Base-by-base conservation (phyloP, 2,329 filamentous ascomycete species). In the Penicillium fuscoglaucum region DNA sequence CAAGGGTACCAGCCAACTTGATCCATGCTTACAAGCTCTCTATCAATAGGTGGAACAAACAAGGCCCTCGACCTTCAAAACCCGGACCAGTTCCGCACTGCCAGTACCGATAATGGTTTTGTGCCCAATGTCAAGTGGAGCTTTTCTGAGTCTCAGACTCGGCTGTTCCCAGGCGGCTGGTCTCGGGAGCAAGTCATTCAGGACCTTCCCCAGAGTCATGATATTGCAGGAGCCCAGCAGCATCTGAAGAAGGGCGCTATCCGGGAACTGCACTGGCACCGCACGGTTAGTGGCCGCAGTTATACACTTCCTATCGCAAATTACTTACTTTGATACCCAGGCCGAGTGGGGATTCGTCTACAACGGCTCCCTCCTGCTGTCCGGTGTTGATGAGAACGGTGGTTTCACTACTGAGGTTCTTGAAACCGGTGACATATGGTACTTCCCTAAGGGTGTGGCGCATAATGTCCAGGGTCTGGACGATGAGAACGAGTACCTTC, bases 81-180 rank as follows among this genome's bases (percentile, higher is more conserved):
- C 65, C 87, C 86, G 0, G 83, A 85, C 61, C 86, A 86, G 66
- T 80, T 90, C 1, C 85, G 84, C 15, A 79, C 79, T 47, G 82
- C 88, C 64, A 76, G 79, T 17, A 89, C 87, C 1, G 87, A 90
- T 68, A 80, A 78, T 48, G 87, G 87, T 17, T 75, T 82, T 12
- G 86, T 90, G 0, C 83, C 84, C 0, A 90, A 89, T 67, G 76
- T 89, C 64, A 89, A 89, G 70, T 84, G 87, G 87, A 83, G 84
- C 53, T 89, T 90, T 73, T 88, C 85, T 0, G 84, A 88, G 70
- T 88, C 85, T 26, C 86, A 84, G 74, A 87, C 84, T 1, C 80
- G 80, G 26, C 78, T 89, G 37, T 78, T 86, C 52, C 82, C 81
- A 28, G 87, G 87, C 1, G 87, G 87, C 2, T 90, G 86, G 86